A percentile compares a stretch with the other conserved stretches of the same genome.
These are phyloP conservation scores for Bisporella sp. DNA, from an alignment of 2,329 filamentous ascomycete genomes.

Conservation along the genomic window DNA sequence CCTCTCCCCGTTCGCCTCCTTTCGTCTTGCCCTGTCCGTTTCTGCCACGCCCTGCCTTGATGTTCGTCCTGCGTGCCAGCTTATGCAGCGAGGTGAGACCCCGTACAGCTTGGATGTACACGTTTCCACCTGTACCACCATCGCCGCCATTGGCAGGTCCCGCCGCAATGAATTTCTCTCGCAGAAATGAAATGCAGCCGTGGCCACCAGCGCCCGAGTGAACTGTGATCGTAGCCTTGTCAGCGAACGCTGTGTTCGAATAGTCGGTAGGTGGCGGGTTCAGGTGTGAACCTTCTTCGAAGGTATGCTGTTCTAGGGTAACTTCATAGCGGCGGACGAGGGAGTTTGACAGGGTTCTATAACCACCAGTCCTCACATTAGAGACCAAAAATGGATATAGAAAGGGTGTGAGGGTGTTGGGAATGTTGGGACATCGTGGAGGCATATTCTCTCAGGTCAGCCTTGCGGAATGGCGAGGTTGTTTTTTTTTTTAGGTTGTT, in stretches of 20 bases:
- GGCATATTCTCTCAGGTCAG: conserved; percentile 18
- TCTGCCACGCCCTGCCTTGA: conserved; percentile 69
- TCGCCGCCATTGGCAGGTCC: conserved; percentile 94
- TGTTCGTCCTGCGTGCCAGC: conserved; percentile 66
- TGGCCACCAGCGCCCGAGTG: conserved; percentile 78
- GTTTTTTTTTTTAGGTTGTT: neutral
- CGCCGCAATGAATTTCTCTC: conserved; percentile 82
- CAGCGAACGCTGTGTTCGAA: conserved; percentile 73
- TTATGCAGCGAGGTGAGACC: conserved; percentile 93
- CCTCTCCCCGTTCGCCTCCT: conserved; percentile 75
- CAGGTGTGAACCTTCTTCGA: conserved; percentile 45
- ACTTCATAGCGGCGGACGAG: conserved; percentile 14
- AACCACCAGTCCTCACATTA: conserved; percentile 4
- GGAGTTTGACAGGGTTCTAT: conserved; percentile 10
- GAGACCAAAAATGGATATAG: conserved; percentile 26
- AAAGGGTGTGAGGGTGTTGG: conserved; percentile 26
- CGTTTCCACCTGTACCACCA: conserved; percentile 81
- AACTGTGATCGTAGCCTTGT: conserved; percentile 73
- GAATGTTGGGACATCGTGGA: conserved; percentile 22
- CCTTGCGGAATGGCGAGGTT: neutral
- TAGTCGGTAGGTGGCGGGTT: conserved; percentile 84
- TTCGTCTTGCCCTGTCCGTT: conserved; percentile 69
- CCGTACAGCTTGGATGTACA: conserved; percentile 90
- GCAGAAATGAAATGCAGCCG: conserved; percentile 89
- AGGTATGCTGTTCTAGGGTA: conserved; percentile 8